Conservation (phyloP, 768 basidiomycete species). For the Austroboletus festivus region DNA sequence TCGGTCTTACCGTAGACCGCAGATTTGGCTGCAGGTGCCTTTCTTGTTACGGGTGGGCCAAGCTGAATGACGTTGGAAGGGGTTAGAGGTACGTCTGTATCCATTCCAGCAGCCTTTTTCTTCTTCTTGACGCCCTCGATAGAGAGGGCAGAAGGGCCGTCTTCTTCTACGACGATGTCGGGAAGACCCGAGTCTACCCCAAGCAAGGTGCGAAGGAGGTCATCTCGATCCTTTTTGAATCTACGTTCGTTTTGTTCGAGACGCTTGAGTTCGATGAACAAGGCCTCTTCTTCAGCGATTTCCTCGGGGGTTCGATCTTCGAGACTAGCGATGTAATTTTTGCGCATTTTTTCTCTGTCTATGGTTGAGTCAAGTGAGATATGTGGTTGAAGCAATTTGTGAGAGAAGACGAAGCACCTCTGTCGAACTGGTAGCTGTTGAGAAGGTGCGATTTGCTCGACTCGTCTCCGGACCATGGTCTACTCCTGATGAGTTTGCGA, state of each 20-base stretch:
- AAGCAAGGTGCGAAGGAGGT: conserved; percentile 75
- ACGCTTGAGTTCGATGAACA: conserved; percentile 92
- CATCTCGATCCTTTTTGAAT: conserved; percentile 87
- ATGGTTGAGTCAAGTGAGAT: neutral
- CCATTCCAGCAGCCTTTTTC: conserved; percentile 36
- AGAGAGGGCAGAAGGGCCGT: conserved; percentile 46
- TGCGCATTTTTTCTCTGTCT: conserved; percentile 88
- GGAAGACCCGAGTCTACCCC: conserved; percentile 87
- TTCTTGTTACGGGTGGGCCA: conserved; percentile 36
- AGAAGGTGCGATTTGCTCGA: conserved; percentile 62
- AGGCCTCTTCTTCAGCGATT: conserved; percentile 91
- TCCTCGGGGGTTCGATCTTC: conserved; percentile 86
- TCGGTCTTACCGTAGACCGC: conserved; percentile 51
- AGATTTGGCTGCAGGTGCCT: conserved; percentile 48
- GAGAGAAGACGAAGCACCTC: conserved; percentile 46
- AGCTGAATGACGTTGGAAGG: conserved; percentile 37
- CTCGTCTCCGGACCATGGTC: conserved; percentile 85
- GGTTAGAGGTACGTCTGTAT: conserved; percentile 33
- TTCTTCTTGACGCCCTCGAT: conserved; percentile 54
- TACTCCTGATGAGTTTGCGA: conserved; percentile 78
- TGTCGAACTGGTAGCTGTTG: conserved; percentile 80
- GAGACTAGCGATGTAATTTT: conserved; percentile 82
- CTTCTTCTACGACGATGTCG: conserved; percentile 63
- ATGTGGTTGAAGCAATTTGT: too few relatives aligned
- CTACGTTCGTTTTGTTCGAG: conserved; percentile 88